A percentile compares a stretch with the other conserved stretches of the same genome.
Conservation (phyloP, 305 asterid species). For the Rubia tinctorum region DNA sequence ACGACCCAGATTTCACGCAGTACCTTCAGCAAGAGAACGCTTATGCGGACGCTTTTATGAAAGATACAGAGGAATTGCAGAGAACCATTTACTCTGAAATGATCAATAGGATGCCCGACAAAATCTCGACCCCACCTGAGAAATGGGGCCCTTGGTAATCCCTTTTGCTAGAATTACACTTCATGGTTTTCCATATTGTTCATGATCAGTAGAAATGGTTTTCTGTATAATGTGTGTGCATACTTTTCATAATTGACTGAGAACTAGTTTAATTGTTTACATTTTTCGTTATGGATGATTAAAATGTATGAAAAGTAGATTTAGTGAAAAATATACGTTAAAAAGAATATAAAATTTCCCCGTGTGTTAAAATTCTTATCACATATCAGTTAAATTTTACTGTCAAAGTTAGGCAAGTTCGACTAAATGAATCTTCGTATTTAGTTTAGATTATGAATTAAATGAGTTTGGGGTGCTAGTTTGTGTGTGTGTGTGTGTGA, state of each 20-base stretch:
- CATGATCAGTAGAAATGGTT: no score
- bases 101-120: conserved; percentile 69
- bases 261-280: no score
- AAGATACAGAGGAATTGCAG: conserved; percentile 55
- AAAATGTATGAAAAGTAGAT: neutral
- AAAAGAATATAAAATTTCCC: neutral
- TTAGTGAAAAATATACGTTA: neutral
- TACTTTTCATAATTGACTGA: neutral
- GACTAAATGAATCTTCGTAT: neutral
- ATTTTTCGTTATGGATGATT: neutral
- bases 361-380: neutral
- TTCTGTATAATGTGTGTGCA: no score
- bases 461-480: neutral
- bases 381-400: neutral
- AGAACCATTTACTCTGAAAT: conserved; percentile 60
- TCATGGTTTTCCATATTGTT: neutral
- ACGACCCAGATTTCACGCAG: conserved; percentile 70
- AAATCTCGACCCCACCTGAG: conserved; percentile 71
- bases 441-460: neutral
- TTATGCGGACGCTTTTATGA: conserved; percentile 71
- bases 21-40: conserved; percentile 67
- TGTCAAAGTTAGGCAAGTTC: neutral
- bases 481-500: neutral
- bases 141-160: conserved; percentile 82
- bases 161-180: neutral